phyloP scores from a whole-genome alignment of 352 stramenopile species.

The Plasmopara muralis region DNA sequence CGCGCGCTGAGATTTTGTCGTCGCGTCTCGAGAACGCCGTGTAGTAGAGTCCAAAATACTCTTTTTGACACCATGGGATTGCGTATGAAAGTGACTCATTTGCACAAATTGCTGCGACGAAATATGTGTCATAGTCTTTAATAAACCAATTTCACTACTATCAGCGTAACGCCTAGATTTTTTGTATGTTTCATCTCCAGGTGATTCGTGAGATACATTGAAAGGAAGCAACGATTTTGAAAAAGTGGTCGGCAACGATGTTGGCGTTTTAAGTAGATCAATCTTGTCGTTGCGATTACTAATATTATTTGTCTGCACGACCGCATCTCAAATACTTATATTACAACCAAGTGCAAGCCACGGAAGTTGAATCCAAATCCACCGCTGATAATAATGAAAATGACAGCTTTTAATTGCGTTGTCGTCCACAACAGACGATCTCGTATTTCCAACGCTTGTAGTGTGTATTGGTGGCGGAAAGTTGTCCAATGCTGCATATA shows the following conservation, averaged over 20 bases:
- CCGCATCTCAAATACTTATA: conserved; percentile 45
- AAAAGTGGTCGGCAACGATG: conserved; percentile 6
- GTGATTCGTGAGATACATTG: conserved; percentile 8
- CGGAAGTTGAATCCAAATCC: conserved; percentile 92
- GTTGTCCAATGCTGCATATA: conserved; percentile 24
- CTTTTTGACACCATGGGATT: conserved; percentile 68
- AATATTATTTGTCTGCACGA: conserved; percentile 23
- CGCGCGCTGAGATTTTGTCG: conserved; percentile 40
- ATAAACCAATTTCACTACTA: conserved; percentile 1
- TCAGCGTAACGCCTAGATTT: conserved; percentile 11
- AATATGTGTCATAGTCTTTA: not conserved
- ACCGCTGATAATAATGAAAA: conserved; percentile 89
- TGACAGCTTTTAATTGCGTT: conserved; percentile 39
- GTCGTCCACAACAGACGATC: conserved; percentile 30
- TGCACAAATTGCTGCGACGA: conserved; percentile 8
- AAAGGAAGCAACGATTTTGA: conserved; percentile 9
- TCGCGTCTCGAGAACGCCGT: conserved; percentile 29
- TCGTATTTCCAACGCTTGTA: conserved; percentile 7
- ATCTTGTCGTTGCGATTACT: conserved; percentile 1
- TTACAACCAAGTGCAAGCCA: conserved; percentile 83
- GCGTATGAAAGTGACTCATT: conserved; percentile 40
- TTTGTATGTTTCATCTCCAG: conserved; percentile 19
- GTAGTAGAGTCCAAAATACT: conserved; percentile 46
- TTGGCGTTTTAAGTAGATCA: not conserved
- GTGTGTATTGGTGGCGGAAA: conserved; percentile 19